A percentile compares a stretch with the other conserved stretches of the same genome.
phyloP scores from a whole-genome alignment of 768 basidiomycete genomes.

The Sarcomyxa edulis region DNA sequence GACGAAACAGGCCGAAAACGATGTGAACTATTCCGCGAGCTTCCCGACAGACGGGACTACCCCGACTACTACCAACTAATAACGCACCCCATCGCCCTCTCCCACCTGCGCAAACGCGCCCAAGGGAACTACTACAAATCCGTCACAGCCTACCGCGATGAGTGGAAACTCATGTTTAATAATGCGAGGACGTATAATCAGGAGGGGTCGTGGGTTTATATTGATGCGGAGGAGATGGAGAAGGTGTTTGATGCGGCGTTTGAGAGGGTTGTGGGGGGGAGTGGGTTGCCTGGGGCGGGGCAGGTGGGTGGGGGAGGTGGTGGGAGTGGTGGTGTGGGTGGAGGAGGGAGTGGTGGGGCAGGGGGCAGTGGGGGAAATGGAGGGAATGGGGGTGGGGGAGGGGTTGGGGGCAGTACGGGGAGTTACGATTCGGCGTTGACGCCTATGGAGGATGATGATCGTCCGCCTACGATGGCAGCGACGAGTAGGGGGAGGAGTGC shows the following conservation, averaged over 20 bases:
- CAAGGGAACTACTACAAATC: constrained; percentile 66
- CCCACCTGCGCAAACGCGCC: constrained; percentile 76
- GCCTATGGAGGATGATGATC: constrained; percentile 79
- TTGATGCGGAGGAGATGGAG: constrained; percentile 93
- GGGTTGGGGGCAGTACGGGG: constrained; percentile 38
- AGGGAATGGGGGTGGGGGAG: constrained; percentile 26
- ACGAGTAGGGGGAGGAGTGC: constrained; percentile 49
- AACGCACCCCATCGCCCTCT: constrained; percentile 80
- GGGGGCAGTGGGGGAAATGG: constrained; percentile 77
- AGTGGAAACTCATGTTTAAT: constrained; percentile 89
- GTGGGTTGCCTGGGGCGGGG: constrained; percentile 72
- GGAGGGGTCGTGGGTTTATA: constrained; percentile 92
- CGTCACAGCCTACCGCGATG: constrained; percentile 64
- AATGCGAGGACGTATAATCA: constrained; percentile 94
- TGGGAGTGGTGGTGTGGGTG: constrained; percentile 7
- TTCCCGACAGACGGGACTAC: constrained; percentile 84
- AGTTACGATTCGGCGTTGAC: constrained; percentile 67
- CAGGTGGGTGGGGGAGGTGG: constrained; percentile 17
- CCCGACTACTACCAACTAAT: constrained; percentile 94
- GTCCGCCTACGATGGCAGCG: constrained; percentile 44
- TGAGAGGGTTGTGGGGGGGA: constrained; percentile 56
- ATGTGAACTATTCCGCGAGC: constrained; percentile 82
- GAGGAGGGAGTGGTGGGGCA: constrained; percentile 43
- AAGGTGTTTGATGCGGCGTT: constrained; percentile 76
- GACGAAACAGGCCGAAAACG: constrained; percentile 73